Evolutionary conservation across 73 alveolate genomes (phyloP).

Genomic region (Diophrys sp.): DNA sequence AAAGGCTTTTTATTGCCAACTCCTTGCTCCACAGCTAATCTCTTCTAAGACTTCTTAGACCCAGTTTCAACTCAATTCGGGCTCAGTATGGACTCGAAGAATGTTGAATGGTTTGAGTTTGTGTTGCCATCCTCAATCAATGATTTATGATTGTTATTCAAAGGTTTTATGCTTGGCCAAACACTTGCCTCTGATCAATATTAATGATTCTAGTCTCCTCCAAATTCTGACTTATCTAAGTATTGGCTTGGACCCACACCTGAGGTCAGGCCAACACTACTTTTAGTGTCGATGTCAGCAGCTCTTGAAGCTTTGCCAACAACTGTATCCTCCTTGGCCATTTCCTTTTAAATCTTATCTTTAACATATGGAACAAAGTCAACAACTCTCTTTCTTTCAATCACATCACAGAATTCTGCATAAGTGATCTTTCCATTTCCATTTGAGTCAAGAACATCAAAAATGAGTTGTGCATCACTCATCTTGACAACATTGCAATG

Average conservation of each 20-base stretch:
- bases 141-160: no score
- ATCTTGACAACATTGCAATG: constrained; percentile 6
- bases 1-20: no score
- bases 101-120: no score
- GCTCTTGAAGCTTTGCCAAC: neutral
- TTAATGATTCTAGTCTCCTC: no score
- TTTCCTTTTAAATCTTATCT: neutral
- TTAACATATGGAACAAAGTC: constrained; percentile 22
- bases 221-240: neutral
- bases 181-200: no score
- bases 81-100: no score
- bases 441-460: constrained; percentile 24
- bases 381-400: constrained; percentile 18
- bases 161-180: no score
- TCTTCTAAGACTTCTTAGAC: no score
- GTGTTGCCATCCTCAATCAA: no score
- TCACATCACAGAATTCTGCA: constrained; percentile 51
- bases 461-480: constrained; percentile 9
- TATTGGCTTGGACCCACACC: neutral
- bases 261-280: neutral
- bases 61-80: no score
- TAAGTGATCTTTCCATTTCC: constrained; percentile 35
- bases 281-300: neutral
- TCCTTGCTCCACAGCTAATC: no score
- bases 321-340: constrained; percentile 24